These are phyloP conservation scores for Bacidia gigantensis DNA, from an alignment of 495 filamentous ascomycete genomes.

Conservation along the genomic window DNA sequence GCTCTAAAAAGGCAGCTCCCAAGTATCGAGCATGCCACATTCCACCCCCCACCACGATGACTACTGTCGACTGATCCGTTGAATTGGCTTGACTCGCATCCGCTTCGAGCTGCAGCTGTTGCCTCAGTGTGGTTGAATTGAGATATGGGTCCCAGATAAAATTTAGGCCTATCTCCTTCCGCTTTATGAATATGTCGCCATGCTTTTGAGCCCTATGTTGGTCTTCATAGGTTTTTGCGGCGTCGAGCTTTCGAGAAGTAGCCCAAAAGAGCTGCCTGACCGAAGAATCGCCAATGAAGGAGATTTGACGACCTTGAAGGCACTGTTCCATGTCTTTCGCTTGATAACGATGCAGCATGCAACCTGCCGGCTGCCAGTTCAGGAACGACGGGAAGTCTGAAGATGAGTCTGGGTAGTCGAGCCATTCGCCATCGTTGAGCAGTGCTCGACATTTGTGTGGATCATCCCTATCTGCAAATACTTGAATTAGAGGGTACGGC, in stretches of 20 bases:
- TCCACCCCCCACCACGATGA: slow-evolving; percentile 27
- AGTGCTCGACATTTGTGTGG: slow-evolving; percentile 42
- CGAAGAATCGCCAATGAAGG: slow-evolving; percentile 47
- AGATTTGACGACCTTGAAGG: slow-evolving; percentile 29
- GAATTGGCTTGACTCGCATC: slow-evolving; percentile 3
- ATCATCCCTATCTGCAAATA: slow-evolving; percentile 31
- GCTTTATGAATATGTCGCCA: slow-evolving; percentile 26
- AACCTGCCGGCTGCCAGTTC: slow-evolving; percentile 46
- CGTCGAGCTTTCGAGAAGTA: slow-evolving; percentile 35
- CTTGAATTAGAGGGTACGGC: neutral
- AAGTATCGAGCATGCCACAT: slow-evolving; percentile 44
- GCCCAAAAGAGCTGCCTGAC: slow-evolving; percentile 48
- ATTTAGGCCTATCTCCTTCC: slow-evolving; percentile 30
- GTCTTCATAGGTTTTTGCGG: slow-evolving; percentile 21
- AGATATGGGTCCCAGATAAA: slow-evolving; percentile 52
- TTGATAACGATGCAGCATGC: slow-evolving; percentile 43
- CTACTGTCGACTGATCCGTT: slow-evolving; percentile 9
- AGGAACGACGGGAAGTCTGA: slow-evolving; percentile 18
- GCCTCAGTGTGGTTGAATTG: slow-evolving; percentile 34
- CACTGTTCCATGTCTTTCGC: slow-evolving; percentile 33
- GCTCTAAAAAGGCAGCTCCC: slow-evolving; percentile 26
- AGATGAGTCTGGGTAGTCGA: slow-evolving; percentile 23
- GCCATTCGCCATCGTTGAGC: slow-evolving; percentile 39
- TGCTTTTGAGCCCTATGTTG: slow-evolving; percentile 27
- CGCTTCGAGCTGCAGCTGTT: slow-evolving; percentile 26